Evolutionary conservation across 78 protist genomes (phyloP).

Genomic region (Dictyostelium citrinum): DNA sequence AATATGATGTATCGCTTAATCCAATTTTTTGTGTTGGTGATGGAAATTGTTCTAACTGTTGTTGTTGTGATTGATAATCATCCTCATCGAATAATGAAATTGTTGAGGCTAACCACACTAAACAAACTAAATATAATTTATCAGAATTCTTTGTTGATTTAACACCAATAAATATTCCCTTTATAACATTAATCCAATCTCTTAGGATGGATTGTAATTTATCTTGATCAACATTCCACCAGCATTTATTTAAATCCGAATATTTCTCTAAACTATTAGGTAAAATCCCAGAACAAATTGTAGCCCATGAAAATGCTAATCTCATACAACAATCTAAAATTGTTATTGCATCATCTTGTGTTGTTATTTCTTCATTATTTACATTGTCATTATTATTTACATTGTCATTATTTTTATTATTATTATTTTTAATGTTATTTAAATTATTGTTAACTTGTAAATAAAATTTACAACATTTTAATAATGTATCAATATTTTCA

Average conservation of each 20-base stretch:
- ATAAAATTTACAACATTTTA: conserved; percentile 22
- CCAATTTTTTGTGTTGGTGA: not conserved
- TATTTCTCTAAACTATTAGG: not conserved
- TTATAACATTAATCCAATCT: conserved; percentile 18
- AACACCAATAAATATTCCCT: conserved; percentile 15
- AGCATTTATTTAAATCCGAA: not conserved
- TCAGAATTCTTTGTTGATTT: conserved; percentile 1
- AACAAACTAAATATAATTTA: conserved; percentile 34
- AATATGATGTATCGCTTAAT: not conserved
- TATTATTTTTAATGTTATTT: not conserved
- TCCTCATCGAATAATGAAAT: conserved; percentile 24
- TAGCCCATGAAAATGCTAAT: conserved; percentile 40
- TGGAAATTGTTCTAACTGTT: not conserved
- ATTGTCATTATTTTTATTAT: not conserved
- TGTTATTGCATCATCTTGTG: conserved; percentile 13
- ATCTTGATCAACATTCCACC: conserved; percentile 38
- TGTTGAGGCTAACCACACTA: conserved; percentile 49
- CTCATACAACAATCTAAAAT: conserved; percentile 61
- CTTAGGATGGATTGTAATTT: not conserved
- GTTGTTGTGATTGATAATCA: not conserved
- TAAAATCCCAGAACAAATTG: not conserved
- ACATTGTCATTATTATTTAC: not conserved
- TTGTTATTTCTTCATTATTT: not conserved
- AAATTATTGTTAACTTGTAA: not conserved
- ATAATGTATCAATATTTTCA: conserved; percentile 19